Percentiles rank a stretch among this genome's conserved stretches.
Conservation (phyloP, 331 rosid species). For the Rhamnella rubrinervis region DNA sequence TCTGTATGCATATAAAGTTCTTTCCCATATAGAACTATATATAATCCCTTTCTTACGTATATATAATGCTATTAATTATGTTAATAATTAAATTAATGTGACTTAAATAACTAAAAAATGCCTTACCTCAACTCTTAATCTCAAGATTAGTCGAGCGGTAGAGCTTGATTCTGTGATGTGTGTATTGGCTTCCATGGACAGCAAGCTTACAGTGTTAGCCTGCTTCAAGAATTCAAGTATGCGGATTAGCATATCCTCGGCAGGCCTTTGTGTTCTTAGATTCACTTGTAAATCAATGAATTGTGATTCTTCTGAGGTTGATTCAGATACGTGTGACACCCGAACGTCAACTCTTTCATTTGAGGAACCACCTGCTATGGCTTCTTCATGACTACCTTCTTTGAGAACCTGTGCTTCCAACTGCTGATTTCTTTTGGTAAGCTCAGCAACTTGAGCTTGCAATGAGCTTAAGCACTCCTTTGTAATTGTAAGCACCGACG, state of each 20-base stretch:
- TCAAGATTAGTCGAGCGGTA: slow-evolving; percentile 43
- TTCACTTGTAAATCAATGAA: slow-evolving; percentile 58
- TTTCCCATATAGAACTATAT: too few relatives aligned
- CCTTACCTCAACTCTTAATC: slow-evolving; percentile 74
- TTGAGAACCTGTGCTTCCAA: slow-evolving; percentile 36
- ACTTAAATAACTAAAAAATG: background rate
- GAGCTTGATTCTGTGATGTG: slow-evolving; percentile 30
- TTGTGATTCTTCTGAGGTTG: slow-evolving; percentile 49
- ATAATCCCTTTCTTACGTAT: too few relatives aligned
- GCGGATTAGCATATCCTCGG: slow-evolving; percentile 44
- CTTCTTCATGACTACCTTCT: slow-evolving; percentile 1
- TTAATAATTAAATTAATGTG: too few relatives aligned
- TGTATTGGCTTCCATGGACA: slow-evolving; percentile 56
- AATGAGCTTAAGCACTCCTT: slow-evolving; percentile 59
- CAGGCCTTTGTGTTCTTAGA: slow-evolving; percentile 39
- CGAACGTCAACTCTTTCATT: slow-evolving; percentile 44
- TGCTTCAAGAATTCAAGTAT: slow-evolving; percentile 67
- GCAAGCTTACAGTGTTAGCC: slow-evolving; percentile 30
- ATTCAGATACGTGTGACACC: slow-evolving; percentile 41
- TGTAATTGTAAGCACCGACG: slow-evolving; percentile 65
- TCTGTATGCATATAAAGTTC: too few relatives aligned
- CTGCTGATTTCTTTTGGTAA: slow-evolving; percentile 47
- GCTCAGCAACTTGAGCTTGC: slow-evolving; percentile 54
- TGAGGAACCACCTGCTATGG: slow-evolving; percentile 15
- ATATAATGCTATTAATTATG: too few relatives aligned